These are phyloP conservation scores for Ustilago curta DNA, from an alignment of 1,284 basidiomycete genomes.

Conservation along the genomic window DNA sequence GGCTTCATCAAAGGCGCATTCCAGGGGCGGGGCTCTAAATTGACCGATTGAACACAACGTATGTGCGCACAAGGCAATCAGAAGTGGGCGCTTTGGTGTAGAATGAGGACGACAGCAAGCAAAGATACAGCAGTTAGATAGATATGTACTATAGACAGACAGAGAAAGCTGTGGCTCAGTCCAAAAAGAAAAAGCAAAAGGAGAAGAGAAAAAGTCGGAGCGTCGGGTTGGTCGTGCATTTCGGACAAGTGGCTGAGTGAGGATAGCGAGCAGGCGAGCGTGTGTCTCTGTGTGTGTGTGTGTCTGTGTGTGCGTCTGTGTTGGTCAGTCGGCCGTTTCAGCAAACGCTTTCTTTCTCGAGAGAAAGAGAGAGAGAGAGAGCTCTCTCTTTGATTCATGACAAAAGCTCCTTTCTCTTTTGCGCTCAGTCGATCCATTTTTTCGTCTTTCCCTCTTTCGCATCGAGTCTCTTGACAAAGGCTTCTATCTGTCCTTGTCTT, in stretches of 20 bases:
- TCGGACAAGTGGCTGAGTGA: too few species aligned
- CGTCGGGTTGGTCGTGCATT: too few species aligned
- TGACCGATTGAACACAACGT: too few species aligned
- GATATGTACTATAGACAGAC: too few species aligned
- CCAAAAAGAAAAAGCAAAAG: too few species aligned
- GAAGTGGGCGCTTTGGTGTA: background rate
- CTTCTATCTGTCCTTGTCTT: background rate
- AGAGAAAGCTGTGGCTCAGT: background rate
- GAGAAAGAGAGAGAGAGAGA: too few species aligned
- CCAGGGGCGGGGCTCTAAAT: too few species aligned
- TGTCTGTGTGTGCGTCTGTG: background rate
- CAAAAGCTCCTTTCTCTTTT: slow-evolving; percentile 3
- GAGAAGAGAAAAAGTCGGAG: too few species aligned
- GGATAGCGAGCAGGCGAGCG: too few species aligned
- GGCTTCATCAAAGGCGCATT: too few species aligned
- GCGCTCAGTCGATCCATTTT: background rate
- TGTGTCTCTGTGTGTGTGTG: too few species aligned
- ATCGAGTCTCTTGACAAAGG: background rate
- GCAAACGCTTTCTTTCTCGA: background rate
- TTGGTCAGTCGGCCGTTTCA: slow-evolving; percentile 6
- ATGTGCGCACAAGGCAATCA: background rate
- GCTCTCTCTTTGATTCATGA: slow-evolving; percentile 4
- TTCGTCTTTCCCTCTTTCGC: background rate
- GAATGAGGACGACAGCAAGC: background rate
- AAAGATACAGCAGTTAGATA: background rate